A percentile compares a stretch with the other conserved stretches of the same genome.
Conservation (phyloP, 495 filamentous ascomycete species). For the Chlorociboria aeruginascens region DNA sequence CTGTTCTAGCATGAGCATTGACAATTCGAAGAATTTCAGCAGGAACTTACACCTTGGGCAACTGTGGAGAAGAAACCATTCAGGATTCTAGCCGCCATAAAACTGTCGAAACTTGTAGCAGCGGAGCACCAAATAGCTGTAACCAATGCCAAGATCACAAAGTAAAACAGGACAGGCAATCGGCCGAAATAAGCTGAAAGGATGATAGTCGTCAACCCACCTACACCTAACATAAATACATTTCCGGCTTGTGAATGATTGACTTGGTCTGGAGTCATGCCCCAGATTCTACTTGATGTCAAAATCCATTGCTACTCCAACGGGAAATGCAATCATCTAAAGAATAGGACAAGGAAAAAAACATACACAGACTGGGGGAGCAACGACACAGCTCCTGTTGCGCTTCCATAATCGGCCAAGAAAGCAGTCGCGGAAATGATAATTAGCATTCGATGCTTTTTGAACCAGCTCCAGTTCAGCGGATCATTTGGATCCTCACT, state of each 20-base stretch:
- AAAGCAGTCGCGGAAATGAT: slow-evolving; percentile 42
- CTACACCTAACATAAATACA: slow-evolving; percentile 44
- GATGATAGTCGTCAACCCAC: slow-evolving; percentile 39
- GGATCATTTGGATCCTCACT: slow-evolving; percentile 43
- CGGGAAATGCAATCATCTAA: not conserved
- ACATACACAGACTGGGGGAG: slow-evolving; percentile 36
- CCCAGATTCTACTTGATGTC: slow-evolving; percentile 26
- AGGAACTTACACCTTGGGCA: slow-evolving; percentile 21
- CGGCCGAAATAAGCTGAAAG: slow-evolving; percentile 48
- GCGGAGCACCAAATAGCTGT: slow-evolving; percentile 43
- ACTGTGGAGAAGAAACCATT: slow-evolving; percentile 55
- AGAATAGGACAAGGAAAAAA: not conserved
- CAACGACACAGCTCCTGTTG: slow-evolving; percentile 40
- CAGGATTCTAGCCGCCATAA: slow-evolving; percentile 46
- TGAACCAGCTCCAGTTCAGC: slow-evolving; percentile 42
- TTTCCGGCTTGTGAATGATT: slow-evolving; percentile 46
- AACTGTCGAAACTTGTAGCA: slow-evolving; percentile 39
- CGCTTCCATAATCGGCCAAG: slow-evolving; percentile 45
- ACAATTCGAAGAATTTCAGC: not conserved
- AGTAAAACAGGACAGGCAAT: slow-evolving; percentile 47
- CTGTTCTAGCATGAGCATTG: slow-evolving; percentile 11
- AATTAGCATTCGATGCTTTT: slow-evolving; percentile 42
- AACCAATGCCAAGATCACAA: slow-evolving; percentile 32
- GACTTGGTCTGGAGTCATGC: slow-evolving; percentile 34
- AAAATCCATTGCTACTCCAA: not conserved